Evolutionary conservation across 768 basidiomycete species (phyloP).

Genomic region (Russula earlei): DNA sequence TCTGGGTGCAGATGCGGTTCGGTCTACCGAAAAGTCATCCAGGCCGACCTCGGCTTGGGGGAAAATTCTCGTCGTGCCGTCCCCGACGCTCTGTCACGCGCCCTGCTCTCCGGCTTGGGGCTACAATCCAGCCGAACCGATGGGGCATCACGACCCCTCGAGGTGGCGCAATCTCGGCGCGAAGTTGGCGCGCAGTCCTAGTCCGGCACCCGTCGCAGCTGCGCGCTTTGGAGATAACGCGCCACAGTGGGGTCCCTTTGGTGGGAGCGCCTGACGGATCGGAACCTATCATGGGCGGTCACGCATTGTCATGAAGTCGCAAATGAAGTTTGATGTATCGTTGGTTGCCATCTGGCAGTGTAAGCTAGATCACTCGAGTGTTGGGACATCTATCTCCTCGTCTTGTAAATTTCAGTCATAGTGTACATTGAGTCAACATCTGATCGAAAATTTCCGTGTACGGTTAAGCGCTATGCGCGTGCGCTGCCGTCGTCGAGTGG

Average conservation of each 20-base stretch:
- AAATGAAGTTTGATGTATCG: not conserved
- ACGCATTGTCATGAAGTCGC: not conserved
- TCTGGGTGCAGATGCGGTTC: too few relatives aligned
- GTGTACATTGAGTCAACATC: too few relatives aligned
- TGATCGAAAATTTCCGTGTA: too few relatives aligned
- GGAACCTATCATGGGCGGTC: too few relatives aligned
- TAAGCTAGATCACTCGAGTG: not conserved
- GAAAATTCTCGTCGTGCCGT: slow-evolving; percentile 10
- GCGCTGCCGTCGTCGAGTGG: too few relatives aligned
- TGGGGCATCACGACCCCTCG: not conserved
- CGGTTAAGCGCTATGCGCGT: too few relatives aligned
- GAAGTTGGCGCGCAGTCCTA: too few relatives aligned
- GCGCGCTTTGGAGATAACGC: too few relatives aligned
- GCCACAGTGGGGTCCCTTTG: too few relatives aligned
- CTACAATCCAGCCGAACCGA: not conserved
- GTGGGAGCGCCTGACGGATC: too few relatives aligned
- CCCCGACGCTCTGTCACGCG: not conserved
- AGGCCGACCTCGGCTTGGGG: not conserved
- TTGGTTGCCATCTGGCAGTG: not conserved
- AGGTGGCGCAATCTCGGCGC: not conserved
- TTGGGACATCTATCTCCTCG: not conserved
- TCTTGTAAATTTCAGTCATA: too few relatives aligned
- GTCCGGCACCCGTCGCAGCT: too few relatives aligned
- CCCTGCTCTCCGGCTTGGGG: not conserved
- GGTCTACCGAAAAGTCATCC: not conserved